Evolutionary conservation across 148 eudicot species (phyloP), one percentile per base, ranked within the genome.

Genomic region (Vaccinium macrocarpon): DNA sequence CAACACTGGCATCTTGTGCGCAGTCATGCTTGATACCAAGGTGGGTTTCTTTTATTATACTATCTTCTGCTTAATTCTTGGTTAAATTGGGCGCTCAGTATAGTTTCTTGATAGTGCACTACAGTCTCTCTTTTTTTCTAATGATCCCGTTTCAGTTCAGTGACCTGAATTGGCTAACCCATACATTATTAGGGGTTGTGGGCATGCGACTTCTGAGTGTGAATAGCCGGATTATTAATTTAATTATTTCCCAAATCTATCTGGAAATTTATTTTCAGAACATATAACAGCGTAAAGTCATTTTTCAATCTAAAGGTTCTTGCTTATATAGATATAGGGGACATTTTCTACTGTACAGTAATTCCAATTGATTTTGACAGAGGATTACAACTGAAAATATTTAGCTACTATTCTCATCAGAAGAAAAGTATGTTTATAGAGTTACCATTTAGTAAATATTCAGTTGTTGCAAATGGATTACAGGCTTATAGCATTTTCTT

Each of bases 21-120:
- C 95, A 76, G 92, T 92, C 81, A 92, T 92, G 95, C 93, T 92
- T 83, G 95, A 92, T 81, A 92, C 95, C 78, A 92, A 92, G 93
- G 95, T 92, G 66, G 9, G 53, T 42, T 59, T 42, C 50, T 51
- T 57, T 32, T 4, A 21, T 10, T 77, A 8, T 6, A 32, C 18
- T 21, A 25, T 16, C 9, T 78, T 78, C 62, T 23, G 55, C 42
- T 27, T 27, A 29, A 11, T 78, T 32, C 35, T 14, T 25, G 42
- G 32, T 78, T 46, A 21, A 19, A 46, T 72, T 32, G 16, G n/a
- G 46, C 14, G 8, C 59, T 25, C 53, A 8, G 38, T 27, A 32
- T 42, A 29, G 79, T 51, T 50, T 51, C 57, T 23, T 76, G 12
- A 32, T 25, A 19, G 50, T 74, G 49, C 78, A 21, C 29, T n/a